Evolutionary conservation across 148 eudicot species (phyloP), one percentile per base, ranked within the genome.

Genomic region (Cornus controversa): DNA sequence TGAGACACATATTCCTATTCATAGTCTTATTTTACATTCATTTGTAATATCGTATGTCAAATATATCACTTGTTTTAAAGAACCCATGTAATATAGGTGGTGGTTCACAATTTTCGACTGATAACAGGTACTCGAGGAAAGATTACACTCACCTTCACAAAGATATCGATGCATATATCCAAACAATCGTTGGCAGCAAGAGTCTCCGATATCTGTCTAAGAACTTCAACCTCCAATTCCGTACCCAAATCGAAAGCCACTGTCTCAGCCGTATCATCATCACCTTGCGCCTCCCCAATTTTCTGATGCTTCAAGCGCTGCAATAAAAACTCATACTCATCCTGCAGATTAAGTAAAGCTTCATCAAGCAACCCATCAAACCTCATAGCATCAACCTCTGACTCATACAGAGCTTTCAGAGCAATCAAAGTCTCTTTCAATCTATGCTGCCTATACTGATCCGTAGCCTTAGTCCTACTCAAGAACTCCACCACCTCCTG

Each of bases 401-500:
- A 80, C 64, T 87, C 87, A 26, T 79, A 85, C 6, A 87, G 72
- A 23, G 83, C 90, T 67, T 85, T 87, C 0, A 87, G 71, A 14
- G 87, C 82, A 10, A 76, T 45, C 83, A 87, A 62, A 8, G 87
- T 87, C 82, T 87, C 90, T 67, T 70, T 85, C 64, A 85, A 36
- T 10, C 86, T 74, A 71, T 75, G 82, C 10, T 79, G 80, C 70
- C 84, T 78, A 77, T 76, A 82, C 65, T 75, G 84, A 79, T 87
- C 90, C 1, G 87, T 79, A 0, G 87, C 84, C 60, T 82, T 87
- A 14, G 87, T 87, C 87, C 90, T 78, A 68, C 87, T 85, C 77
- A 87, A 71, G 57, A 82, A 84, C 81, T 87, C 90, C 31, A 87
- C 87, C 63, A 87, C 90, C 63, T 87, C 87, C 54, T 87, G 87